Conservation (phyloP, 495 filamentous ascomycete species). For the Umbilicaria muhlenbergii region DNA sequence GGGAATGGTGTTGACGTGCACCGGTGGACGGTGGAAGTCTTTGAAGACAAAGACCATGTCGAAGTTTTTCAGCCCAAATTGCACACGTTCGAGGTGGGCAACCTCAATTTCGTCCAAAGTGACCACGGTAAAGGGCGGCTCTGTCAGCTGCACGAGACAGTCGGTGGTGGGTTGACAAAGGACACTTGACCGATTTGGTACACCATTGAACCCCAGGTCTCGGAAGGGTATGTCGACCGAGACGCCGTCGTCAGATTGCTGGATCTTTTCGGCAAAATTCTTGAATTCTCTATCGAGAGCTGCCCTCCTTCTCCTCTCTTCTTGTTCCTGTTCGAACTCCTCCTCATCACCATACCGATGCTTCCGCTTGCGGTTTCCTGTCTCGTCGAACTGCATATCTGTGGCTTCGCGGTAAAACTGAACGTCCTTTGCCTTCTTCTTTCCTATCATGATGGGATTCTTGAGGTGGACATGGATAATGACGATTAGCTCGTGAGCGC, state of each 20-base stretch:
- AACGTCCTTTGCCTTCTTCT: constrained; percentile 96
- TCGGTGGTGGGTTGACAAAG: constrained; percentile 92
- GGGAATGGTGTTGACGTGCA: constrained; percentile 95
- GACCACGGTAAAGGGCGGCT: constrained; percentile 90
- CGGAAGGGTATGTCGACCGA: constrained; percentile 85
- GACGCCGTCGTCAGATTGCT: constrained; percentile 65
- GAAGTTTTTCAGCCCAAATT: constrained; percentile 98
- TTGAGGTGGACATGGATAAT: constrained; percentile 96
- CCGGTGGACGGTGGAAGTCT: constrained; percentile 74
- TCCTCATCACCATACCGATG: constrained; percentile 98
- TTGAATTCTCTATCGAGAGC: constrained; percentile 91
- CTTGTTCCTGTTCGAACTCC: constrained; percentile 96
- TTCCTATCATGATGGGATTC: constrained; percentile 95
- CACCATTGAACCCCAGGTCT: constrained; percentile 91
- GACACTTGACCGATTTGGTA: constrained; percentile 88
- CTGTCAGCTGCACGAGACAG: constrained; percentile 93
- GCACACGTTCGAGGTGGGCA: constrained; percentile 90
- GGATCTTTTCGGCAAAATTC: constrained; percentile 92
- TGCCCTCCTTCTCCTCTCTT: constrained; percentile 82
- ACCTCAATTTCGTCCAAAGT: constrained; percentile 92
- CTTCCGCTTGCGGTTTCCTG: constrained; percentile 91
- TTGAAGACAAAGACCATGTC: constrained; percentile 97
- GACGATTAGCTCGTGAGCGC: constrained; percentile 87
- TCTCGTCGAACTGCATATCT: constrained; percentile 98
- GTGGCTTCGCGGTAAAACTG: constrained; percentile 98